Base-by-base conservation (phyloP, 148 eudicot genomes). In the Agrostemma githago region DNA sequence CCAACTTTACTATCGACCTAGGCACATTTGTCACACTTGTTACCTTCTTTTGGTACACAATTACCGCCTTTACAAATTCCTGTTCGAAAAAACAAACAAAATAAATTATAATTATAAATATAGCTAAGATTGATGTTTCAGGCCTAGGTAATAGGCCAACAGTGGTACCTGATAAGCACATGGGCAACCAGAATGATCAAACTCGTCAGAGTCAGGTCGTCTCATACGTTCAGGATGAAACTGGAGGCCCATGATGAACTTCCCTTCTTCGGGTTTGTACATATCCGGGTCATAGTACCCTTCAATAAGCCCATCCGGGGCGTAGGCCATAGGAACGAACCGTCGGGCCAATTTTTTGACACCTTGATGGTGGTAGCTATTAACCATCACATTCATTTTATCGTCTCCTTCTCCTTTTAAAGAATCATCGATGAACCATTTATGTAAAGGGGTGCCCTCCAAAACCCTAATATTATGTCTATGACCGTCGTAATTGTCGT, bases 211-310 rank as follows among this genome's bases (percentile, higher is more conserved):
- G 66, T 81, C 77, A 0, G 78, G 59, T 8, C 38, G 40, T 78
- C 94, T 82, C 97, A 93, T 93, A 6, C 98, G 75, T 79, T 93
- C 98, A 0, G 98, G 98, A 80, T 91, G 98, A 75, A 93, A 93
- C 42, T 93, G 98, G 34, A 90, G 84, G 17, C 97, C 98, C 89
- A 93, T 84, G 39, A 88, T 82, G 60, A 93, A 93, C 84, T 85
- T 89, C 9, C 96, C 98, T 66, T 86, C 94, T 6, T 80, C 88
- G 3, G 96, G 98, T 74, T 85, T 84, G 74, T 90, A 93, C 51
- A 79, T 82, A 43, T 91, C 83, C 0, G 94, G 96, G 62, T 93
- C 98, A 67, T 93, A 93, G 71, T 83, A 93, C 51, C 89, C 98
- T 76, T 93, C 98, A 1, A 89, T 72, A 64, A 93, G 74, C 0